phyloP scores from a whole-genome alignment of 1,284 basidiomycete genomes.

The Cutaneotrichosporon spelunceum region DNA sequence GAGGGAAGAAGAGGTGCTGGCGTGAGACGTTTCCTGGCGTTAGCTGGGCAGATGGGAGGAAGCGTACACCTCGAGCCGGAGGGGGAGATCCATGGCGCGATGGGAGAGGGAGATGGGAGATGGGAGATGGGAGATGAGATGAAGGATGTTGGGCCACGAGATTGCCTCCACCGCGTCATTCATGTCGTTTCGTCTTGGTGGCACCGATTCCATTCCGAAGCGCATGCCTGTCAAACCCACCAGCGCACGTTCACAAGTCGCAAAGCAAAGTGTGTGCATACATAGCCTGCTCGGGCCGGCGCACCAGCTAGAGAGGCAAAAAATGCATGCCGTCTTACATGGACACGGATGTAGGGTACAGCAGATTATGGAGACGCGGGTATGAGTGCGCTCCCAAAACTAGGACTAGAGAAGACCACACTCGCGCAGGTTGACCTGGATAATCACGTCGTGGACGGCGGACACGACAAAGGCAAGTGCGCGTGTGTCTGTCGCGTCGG shows the following conservation, averaged over 20 bases:
- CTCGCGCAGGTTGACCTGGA: constrained; percentile 50
- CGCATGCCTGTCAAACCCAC: too few species aligned
- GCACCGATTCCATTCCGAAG: too few species aligned
- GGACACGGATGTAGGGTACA: constrained; percentile 17
- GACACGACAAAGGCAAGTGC: constrained; percentile 56
- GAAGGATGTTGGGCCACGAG: neutral
- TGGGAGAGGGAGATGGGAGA: constrained; percentile 10
- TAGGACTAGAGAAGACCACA: constrained; percentile 47
- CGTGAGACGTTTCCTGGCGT: constrained; percentile 9
- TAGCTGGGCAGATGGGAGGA: neutral
- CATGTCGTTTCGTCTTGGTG: neutral
- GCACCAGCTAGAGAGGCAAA: neutral
- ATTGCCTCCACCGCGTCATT: constrained; percentile 5
- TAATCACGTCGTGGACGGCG: constrained; percentile 12
- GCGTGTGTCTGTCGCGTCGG: constrained; percentile 56
- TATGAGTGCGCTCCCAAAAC: neutral
- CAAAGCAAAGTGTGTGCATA: neutral
- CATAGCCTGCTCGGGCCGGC: neutral
- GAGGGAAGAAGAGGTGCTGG: constrained; percentile 15
- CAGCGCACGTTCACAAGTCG: neutral
- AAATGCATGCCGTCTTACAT: constrained; percentile 21
- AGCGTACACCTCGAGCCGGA: constrained; percentile 12
- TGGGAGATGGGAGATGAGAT: neutral
- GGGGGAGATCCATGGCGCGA: constrained; percentile 10
- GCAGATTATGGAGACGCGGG: constrained; percentile 14